Base-by-base conservation (phyloP, 306 rosid species). In the Lathyrus sativus region DNA sequence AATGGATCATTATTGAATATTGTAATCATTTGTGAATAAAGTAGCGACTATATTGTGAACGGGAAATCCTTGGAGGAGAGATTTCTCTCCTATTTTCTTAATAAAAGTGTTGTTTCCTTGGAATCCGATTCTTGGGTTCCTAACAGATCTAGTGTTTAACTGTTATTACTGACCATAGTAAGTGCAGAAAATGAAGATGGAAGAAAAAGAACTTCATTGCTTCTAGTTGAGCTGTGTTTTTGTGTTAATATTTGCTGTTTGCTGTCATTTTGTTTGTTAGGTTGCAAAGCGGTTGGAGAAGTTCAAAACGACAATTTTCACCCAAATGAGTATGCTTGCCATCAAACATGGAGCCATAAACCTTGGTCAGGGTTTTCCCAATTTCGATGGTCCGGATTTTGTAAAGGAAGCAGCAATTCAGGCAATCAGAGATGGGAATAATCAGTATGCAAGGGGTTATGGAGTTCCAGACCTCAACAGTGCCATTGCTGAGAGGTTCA, bases 361-460 rank as follows among this genome's bases (percentile, higher is more conserved):
- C 79, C 96, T 92, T 13, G 98, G 96, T 42, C 98, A 89, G 77
- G 98, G 98, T 61, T 92, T 92, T 67, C 98, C 98, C 41, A 92
- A 92, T 75, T 92, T 89, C 63, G 98, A 92, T 29, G 98, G 98
- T 62, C 98, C 96, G 0, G 91, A 92, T 6, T 92, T 92, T 77
- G 91, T 89, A 12, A 92, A 89, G 90, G 96, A 92, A 87, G 96
- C 98, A 2, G 98, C 98, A 22, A 83, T 92, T 67, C 95, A 84
- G 68, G 96, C 92, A 53, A 81, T 92, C 37, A 86, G 59, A 74
- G 95, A 87, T 59, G 98, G 96, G 49, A 87, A 92, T 76, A 92
- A 89, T 74, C 98, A 92, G 64, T 92, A 92, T 66, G 92, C 98
- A 43, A 85, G 95, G 63, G 95, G 95, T 48, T 72, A 56, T 74